Percentiles rank a stretch among this genome's conserved stretches.
phyloP scores from a whole-genome alignment of 2,329 filamentous ascomycete species.

The Aspergillus sp. region DNA sequence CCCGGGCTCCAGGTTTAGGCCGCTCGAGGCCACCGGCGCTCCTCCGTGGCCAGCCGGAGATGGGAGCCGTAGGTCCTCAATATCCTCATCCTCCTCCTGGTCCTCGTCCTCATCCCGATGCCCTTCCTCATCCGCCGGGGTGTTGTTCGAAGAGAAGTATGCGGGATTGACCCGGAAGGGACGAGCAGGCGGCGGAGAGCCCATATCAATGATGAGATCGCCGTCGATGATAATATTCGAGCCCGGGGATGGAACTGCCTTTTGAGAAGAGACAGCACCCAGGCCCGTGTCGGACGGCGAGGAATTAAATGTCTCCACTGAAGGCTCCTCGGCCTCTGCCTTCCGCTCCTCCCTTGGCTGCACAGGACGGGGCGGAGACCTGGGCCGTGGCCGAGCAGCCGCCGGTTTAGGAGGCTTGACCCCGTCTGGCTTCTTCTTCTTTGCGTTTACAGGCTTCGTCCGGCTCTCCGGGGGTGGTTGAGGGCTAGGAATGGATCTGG shows the following conservation, averaged over 20 bases:
- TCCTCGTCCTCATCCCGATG: constrained; percentile 31
- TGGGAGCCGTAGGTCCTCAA: constrained; percentile 41
- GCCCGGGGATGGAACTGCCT: constrained; percentile 36
- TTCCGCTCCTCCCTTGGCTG: constrained; percentile 4
- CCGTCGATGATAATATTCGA: constrained; percentile 51
- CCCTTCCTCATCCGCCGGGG: constrained; percentile 37
- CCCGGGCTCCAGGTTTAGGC: constrained; percentile 7
- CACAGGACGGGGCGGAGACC: constrained; percentile 24
- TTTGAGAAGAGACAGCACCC: constrained; percentile 32
- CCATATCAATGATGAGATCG: constrained; percentile 53
- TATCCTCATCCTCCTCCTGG: constrained; percentile 43
- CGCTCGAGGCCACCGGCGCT: constrained; percentile 17
- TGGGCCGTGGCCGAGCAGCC: constrained; percentile 25
- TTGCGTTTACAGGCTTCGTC: constrained; percentile 37
- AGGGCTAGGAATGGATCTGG: constrained; percentile 30
- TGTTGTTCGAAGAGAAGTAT: constrained; percentile 47
- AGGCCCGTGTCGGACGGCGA: constrained; percentile 37
- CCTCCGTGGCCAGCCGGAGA: constrained; percentile 36
- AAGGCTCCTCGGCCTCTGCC: constrained; percentile 20
- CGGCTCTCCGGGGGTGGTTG: constrained; percentile 32
- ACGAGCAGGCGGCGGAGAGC: constrained; percentile 46
- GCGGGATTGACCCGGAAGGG: constrained; percentile 44
- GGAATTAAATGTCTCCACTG: constrained; percentile 29
- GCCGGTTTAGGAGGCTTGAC: constrained; percentile 21
- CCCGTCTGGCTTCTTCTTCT: constrained; percentile 28